Conservation (phyloP, 768 basidiomycete genomes). For the Suillus paluster region DNA sequence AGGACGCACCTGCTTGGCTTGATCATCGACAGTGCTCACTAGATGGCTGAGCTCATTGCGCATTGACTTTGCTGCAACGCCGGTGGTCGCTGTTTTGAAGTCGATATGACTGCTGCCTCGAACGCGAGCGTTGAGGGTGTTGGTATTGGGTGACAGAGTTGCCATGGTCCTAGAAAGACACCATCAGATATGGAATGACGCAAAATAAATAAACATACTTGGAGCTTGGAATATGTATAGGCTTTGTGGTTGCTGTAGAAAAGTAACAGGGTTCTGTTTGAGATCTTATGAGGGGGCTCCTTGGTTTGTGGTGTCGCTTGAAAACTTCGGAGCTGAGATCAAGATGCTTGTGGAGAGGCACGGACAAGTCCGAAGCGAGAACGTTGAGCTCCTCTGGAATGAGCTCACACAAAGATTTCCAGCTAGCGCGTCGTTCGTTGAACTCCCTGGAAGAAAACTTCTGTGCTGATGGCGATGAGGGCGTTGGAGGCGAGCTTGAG, state of each 20-base stretch:
- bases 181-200: slow-evolving; percentile 15
- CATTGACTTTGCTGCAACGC: slow-evolving; percentile 94
- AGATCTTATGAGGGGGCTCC: slow-evolving; percentile 47
- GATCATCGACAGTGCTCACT: slow-evolving; percentile 84
- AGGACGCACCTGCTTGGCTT: slow-evolving; percentile 75
- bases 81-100: slow-evolving; percentile 97
- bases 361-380: slow-evolving; percentile 38
- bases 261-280: slow-evolving; percentile 57
- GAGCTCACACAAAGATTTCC: slow-evolving; percentile 34
- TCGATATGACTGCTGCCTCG: slow-evolving; percentile 85
- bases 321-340: slow-evolving; percentile 45
- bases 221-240: slow-evolving; percentile 57
- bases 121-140: slow-evolving; percentile 71
- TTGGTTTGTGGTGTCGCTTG: slow-evolving; percentile 69
- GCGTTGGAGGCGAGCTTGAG: slow-evolving; percentile 15
- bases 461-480: slow-evolving; percentile 29
- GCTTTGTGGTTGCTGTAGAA: slow-evolving; percentile 66
- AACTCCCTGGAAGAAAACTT: slow-evolving; percentile 15
- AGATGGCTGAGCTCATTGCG: slow-evolving; percentile 96
- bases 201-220: slow-evolving; percentile 35
- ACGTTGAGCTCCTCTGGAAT: slow-evolving; percentile 34
- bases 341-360: slow-evolving; percentile 34
- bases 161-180: slow-evolving; percentile 50
- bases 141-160: slow-evolving; percentile 65
- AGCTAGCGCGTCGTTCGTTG: slow-evolving; percentile 14